phyloP scores from a whole-genome alignment of 805 yeast species.

The Candida glaebosa region DNA sequence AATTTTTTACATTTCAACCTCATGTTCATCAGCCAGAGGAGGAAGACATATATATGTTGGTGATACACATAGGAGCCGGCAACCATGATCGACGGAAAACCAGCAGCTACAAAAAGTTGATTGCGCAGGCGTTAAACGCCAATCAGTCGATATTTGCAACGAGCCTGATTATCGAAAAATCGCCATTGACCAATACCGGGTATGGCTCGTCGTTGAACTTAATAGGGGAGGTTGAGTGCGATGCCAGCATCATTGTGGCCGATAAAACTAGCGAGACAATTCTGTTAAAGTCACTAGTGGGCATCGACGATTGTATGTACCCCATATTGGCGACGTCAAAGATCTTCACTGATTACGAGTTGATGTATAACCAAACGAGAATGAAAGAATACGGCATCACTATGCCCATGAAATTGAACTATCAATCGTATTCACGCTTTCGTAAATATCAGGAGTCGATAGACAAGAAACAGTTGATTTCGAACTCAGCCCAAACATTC shows the following conservation, averaged over 20 bases:
- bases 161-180: conserved; percentile 29
- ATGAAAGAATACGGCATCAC: conserved; percentile 26
- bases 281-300: conserved; percentile 14
- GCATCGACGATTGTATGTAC: conserved; percentile 9
- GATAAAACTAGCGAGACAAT: background rate
- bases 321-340: conserved; percentile 32
- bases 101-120: conserved; percentile 22
- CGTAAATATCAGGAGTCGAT: background rate
- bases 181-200: conserved; percentile 48
- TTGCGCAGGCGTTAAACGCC: conserved; percentile 21
- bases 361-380: conserved; percentile 12
- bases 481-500: conserved; percentile 5
- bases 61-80: conserved; percentile 56
- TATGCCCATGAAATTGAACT: conserved; percentile 28
- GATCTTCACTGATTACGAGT: conserved; percentile 21
- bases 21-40: background rate
- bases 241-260: conserved; percentile 33
- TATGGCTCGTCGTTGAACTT: conserved; percentile 43
- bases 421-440: conserved; percentile 2
- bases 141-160: conserved; percentile 10
- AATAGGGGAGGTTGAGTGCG: conserved; percentile 43
- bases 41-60: conserved; percentile 7
- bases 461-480: background rate
- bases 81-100: conserved; percentile 26
- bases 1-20: background rate